Percentiles rank a stretch among this genome's conserved stretches.
These are phyloP conservation scores for Lichenothelia convexa DNA, from an alignment of 495 filamentous ascomycete genomes.

Conservation along the genomic window DNA sequence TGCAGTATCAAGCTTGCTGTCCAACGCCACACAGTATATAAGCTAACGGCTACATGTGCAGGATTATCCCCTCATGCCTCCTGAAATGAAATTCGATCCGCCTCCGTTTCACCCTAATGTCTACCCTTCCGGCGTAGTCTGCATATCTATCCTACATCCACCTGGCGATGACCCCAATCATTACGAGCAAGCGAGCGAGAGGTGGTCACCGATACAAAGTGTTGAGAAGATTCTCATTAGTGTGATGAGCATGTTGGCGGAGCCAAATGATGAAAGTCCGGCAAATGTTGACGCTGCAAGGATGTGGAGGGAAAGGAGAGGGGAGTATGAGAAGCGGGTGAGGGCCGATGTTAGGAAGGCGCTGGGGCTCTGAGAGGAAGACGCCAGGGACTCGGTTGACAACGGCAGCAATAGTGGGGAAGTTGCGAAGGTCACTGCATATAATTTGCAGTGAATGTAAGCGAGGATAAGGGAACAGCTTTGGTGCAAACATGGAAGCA, in stretches of 20 bases:
- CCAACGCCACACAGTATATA: too few relatives aligned
- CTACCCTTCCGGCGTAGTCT: conserved; percentile 78
- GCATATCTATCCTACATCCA: conserved; percentile 94
- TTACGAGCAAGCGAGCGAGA: conserved; percentile 90
- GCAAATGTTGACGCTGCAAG: conserved; percentile 96
- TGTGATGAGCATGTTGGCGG: conserved; percentile 97
- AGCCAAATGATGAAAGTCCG: conserved; percentile 96
- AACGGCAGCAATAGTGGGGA: too few relatives aligned
- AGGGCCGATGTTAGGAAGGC: conserved; percentile 58
- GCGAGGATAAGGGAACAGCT: too few relatives aligned
- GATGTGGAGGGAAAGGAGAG: conserved; percentile 85
- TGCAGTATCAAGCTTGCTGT: too few relatives aligned
- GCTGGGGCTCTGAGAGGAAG: conserved; percentile 26
- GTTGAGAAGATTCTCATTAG: conserved; percentile 96
- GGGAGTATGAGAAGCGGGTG: conserved; percentile 74
- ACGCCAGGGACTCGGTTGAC: too few relatives aligned
- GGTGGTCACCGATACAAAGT: conserved; percentile 91
- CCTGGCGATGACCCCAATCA: conserved; percentile 98
- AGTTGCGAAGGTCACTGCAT: too few relatives aligned
- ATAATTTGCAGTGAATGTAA: too few relatives aligned
- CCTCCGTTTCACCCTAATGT: conserved; percentile 97
- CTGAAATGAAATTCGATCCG: conserved; percentile 82
- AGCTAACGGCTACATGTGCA: too few relatives aligned
- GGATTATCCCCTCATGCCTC: conserved; percentile 86
- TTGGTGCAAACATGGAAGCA: too few relatives aligned